Evolutionary conservation across 2,329 filamentous ascomycete species (phyloP).

Genomic region (Epicoccum sorghinum): DNA sequence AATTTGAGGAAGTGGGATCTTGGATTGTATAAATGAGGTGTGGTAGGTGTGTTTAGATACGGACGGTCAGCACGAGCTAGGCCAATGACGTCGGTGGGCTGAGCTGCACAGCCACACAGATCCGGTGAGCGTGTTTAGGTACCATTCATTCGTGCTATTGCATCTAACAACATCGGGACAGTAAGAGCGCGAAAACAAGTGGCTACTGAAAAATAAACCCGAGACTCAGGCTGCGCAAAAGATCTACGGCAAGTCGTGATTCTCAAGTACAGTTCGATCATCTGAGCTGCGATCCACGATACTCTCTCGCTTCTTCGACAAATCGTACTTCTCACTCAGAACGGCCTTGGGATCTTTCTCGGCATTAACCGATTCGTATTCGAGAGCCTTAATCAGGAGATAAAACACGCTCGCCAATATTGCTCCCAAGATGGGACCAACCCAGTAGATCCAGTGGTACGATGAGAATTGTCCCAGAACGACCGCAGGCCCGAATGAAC

Average conservation of each 20-base stretch:
- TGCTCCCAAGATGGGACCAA: slow-evolving; percentile 15
- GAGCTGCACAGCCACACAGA: neutral
- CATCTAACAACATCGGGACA: too few relatives aligned
- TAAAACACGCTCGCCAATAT: slow-evolving; percentile 57
- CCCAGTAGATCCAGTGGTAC: slow-evolving; percentile 57
- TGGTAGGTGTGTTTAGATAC: neutral
- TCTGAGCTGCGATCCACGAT: too few relatives aligned
- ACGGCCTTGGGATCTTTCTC: slow-evolving; percentile 30
- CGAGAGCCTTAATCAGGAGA: slow-evolving; percentile 50
- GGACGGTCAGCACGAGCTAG: neutral
- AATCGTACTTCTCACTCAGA: slow-evolving; percentile 17
- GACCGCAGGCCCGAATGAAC: slow-evolving; percentile 53
- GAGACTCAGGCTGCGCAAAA: too few relatives aligned
- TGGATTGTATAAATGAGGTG: neutral
- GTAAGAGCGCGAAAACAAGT: too few relatives aligned
- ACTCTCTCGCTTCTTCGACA: neutral
- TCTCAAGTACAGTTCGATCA: too few relatives aligned
- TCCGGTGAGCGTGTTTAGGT: slow-evolving; percentile 6
- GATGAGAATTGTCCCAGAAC: slow-evolving; percentile 45
- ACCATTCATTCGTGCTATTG: too few relatives aligned
- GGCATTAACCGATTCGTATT: slow-evolving; percentile 41
- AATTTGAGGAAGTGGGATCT: neutral
- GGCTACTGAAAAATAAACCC: too few relatives aligned
- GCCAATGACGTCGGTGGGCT: slow-evolving; percentile 15
- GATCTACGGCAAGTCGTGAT: too few relatives aligned